These are phyloP conservation scores for Wickerhamiella qilinensis DNA, from an alignment of 805 yeast species.

Conservation along the genomic window DNA sequence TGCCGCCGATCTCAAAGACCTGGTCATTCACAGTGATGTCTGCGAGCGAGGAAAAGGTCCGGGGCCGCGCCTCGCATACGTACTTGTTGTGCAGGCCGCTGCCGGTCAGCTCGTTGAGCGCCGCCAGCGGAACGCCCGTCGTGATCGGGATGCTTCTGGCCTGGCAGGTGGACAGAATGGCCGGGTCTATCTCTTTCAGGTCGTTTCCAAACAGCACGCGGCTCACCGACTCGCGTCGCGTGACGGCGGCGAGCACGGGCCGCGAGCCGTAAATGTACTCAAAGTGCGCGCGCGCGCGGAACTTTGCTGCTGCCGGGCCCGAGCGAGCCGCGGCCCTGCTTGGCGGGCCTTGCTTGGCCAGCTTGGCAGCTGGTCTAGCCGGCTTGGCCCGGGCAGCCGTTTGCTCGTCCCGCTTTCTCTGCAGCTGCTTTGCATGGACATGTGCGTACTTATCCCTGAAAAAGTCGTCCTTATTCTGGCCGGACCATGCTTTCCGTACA, in stretches of 20 bases:
- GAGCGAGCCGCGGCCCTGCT: slow-evolving; percentile 7
- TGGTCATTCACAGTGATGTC: not conserved
- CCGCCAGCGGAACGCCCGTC: slow-evolving; percentile 29
- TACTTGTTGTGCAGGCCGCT: slow-evolving; percentile 71
- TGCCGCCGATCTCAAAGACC: slow-evolving; percentile 7
- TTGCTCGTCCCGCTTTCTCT: slow-evolving; percentile 10
- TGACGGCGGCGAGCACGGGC: slow-evolving; percentile 56
- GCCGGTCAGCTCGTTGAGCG: slow-evolving; percentile 41
- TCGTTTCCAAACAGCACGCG: slow-evolving; percentile 28
- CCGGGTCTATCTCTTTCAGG: slow-evolving; percentile 21
- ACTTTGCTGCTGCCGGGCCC: slow-evolving; percentile 4
- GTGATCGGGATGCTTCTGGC: slow-evolving; percentile 26
- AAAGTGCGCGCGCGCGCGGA: slow-evolving; percentile 27
- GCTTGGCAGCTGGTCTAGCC: not conserved
- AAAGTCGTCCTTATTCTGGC: slow-evolving; percentile 44
- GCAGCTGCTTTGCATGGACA: slow-evolving; percentile 38
- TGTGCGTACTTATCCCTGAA: slow-evolving; percentile 50
- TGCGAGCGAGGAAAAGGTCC: not conserved
- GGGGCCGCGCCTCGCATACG: slow-evolving; percentile 35
- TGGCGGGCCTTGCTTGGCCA: not conserved
- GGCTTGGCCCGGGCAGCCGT: slow-evolving; percentile 9
- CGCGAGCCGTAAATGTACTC: slow-evolving; percentile 69
- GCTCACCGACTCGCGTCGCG: slow-evolving; percentile 36
- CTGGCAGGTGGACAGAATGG: slow-evolving; percentile 33
- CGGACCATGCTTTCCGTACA: slow-evolving; percentile 52